Base-by-base conservation (phyloP, 768 basidiomycete genomes). In the Phlegmacium glaucopus region DNA sequence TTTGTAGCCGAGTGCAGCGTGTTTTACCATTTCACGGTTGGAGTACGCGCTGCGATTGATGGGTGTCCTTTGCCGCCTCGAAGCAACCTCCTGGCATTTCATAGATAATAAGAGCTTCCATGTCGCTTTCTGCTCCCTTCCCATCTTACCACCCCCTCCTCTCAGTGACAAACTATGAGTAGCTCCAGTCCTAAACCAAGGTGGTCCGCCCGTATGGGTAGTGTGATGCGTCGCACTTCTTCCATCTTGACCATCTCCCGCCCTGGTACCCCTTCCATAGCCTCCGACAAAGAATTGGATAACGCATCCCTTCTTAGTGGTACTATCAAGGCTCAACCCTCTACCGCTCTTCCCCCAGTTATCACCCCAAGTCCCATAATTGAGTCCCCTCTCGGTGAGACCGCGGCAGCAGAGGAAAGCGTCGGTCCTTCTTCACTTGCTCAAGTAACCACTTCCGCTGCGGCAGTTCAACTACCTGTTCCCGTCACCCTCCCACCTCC, bases 321-420 rank as follows among this genome's bases (percentile, higher is more conserved):
- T 27, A 55, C 52, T 4, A 41, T 61, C 10, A 54, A 29, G 9
- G 32, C 53, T 34, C 48, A 57, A 10, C 52, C 59, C 7, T 51
- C 26, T 53, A 58, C 38, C 9, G 29, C 49, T 10, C 35, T 48
- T 13, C 37, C 45, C 18, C 25, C 50, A 9, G n/a, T 34, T 13
- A 8, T 18, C 10, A 13, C 38, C 15, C 9, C 38, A 8, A 15
- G 42, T 37, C 50, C 68, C 10, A 47, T 57, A 10, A 39, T 57
- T 22, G 82, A 83, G 9, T 83, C 81, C 50, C 84, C 87, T 3
- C 86, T 89, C 48, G 72, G 79, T 1, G 87, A 89, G 59, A 86
- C 83, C 2, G 84, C 85, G 25, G 74, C 73, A 7, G 74, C 82
- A 18, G 82, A 83, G 55, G 75, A 71, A 8, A 78, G 72, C 4